Evolutionary conservation across 805 yeast species (phyloP), one percentile per base, ranked within the genome.

Genomic region (Hanseniaspora nectarophila): DNA sequence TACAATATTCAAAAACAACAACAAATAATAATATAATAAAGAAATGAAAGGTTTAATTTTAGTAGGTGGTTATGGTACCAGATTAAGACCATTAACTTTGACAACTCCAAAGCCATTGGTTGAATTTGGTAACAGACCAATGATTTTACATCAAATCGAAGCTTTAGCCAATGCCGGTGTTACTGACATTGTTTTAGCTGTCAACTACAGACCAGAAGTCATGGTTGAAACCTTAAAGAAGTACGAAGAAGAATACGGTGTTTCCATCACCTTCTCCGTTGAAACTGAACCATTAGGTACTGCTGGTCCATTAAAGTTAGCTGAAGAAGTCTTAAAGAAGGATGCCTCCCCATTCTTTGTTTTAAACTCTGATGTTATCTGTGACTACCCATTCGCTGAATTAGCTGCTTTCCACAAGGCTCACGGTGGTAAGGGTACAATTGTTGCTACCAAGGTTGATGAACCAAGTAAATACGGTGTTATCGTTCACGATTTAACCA

Each of bases 391-490:
- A 62, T 90, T 92, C 75, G 71, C 75, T 63, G 97, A 90, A 69
- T 79, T 92, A 67, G 89, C 86, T 58, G 82, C 74, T 52, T 92
- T 88, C 87, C 99, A 92, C 80, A 73, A 77, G 68, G 81, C 84
- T 56, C 97, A 90, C 74, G 97, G 96, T 70, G 97, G 94, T 69
- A 85, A 80, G 64, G 98, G 96, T 72, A 92, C 98, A 64, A 92
- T 92, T 67, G 97, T 92, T 57, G 98, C 97, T 58, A 92, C 99
- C 67, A 92, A 92, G 77, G 99, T 92, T 60, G 98, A 92, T 69
- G 99, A 92, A 75, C 99, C 99, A 58, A 85, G 95, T 65, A 92
- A 92, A 75, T 92, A 92, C 74, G 99, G 99, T 79, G 99, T 92
- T 69, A 92, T 92, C 70, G 99, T 92, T 57, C 95, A 86, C 67